Conservation (phyloP, 768 basidiomycete genomes). For the Multifurca ochricompacta region DNA sequence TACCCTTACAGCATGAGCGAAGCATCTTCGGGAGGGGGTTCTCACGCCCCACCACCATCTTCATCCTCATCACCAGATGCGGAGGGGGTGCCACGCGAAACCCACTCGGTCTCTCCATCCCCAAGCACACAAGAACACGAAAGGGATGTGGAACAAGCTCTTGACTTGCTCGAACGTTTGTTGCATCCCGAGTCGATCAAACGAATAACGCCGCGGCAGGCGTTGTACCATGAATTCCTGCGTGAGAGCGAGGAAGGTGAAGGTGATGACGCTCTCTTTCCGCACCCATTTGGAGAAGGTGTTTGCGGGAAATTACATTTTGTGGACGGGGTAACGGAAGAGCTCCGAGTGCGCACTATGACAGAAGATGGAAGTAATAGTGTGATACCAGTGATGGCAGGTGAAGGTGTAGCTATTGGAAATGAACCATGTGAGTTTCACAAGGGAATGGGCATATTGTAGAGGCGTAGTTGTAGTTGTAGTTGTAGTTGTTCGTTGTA, state of each 20-base stretch:
- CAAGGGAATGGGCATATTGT: not conserved
- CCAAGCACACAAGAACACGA: constrained; percentile 36
- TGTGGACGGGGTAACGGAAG: constrained; percentile 50
- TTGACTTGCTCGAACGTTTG: constrained; percentile 67
- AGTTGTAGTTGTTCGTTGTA: not conserved
- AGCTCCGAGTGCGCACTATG: constrained; percentile 42
- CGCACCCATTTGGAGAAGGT: constrained; percentile 62
- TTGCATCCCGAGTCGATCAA: constrained; percentile 73
- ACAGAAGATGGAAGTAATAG: constrained; percentile 19
- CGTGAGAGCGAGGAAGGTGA: constrained; percentile 44
- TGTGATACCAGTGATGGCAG: constrained; percentile 22
- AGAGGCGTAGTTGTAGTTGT: not conserved
- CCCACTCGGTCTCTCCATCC: constrained; percentile 23
- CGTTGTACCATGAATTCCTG: constrained; percentile 77
- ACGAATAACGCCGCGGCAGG: constrained; percentile 68
- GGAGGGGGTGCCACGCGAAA: constrained; percentile 23
- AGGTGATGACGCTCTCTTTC: constrained; percentile 61
- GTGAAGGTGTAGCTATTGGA: constrained; percentile 31
- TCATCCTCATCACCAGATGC: constrained; percentile 23
- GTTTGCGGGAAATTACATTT: constrained; percentile 58
- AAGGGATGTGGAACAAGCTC: constrained; percentile 52
- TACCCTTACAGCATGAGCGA: constrained; percentile 40
- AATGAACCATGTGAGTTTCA: constrained; percentile 30
- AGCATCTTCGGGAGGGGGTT: constrained; percentile 24
- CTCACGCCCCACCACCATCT: constrained; percentile 21